Evolutionary conservation across 176 grass and related monocot genomes (phyloP).

Genomic region (Rhynchospora breviuscula): DNA sequence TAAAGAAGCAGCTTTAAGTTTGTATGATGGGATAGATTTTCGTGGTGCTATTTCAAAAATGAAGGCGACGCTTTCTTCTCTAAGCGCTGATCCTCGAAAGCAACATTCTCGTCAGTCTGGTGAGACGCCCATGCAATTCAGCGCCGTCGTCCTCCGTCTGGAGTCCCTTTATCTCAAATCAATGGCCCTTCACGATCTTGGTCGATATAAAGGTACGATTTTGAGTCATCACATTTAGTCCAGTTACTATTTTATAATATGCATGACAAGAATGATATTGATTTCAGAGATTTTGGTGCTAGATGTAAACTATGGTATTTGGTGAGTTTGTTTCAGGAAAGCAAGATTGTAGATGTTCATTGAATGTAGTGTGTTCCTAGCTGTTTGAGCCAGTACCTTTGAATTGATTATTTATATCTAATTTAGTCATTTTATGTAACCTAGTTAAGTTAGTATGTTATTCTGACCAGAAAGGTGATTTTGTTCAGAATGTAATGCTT

Average conservation of each 20-base stretch:
- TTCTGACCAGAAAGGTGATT: not conserved
- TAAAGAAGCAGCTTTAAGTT: conserved; percentile 73
- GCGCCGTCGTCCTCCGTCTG: conserved; percentile 75
- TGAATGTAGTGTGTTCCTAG: not conserved
- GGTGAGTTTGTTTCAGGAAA: conserved; percentile 14
- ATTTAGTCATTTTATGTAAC: not conserved
- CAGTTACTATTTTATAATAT: conserved; percentile 1
- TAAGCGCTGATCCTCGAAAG: conserved; percentile 56
- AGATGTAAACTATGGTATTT: conserved; percentile 8
- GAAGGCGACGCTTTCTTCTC: conserved; percentile 61
- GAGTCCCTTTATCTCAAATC: conserved; percentile 91
- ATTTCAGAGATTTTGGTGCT: not conserved
- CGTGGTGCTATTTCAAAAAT: conserved; percentile 72
- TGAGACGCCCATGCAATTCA: conserved; percentile 64
- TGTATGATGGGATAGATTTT: conserved; percentile 88
- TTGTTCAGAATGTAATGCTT: not conserved
- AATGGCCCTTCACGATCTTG: conserved; percentile 82
- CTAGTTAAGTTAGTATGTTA: not conserved
- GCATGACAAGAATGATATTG: not conserved
- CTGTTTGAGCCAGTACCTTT: not conserved
- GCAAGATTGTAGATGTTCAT: not conserved
- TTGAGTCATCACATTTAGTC: not conserved
- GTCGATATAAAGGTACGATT: conserved; percentile 70
- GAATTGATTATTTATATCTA: not conserved
- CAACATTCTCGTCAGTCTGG: conserved; percentile 38